Evolutionary conservation across 768 basidiomycete genomes (phyloP), one percentile per base, ranked within the genome.

Genomic region (Dentipellis sp.): DNA sequence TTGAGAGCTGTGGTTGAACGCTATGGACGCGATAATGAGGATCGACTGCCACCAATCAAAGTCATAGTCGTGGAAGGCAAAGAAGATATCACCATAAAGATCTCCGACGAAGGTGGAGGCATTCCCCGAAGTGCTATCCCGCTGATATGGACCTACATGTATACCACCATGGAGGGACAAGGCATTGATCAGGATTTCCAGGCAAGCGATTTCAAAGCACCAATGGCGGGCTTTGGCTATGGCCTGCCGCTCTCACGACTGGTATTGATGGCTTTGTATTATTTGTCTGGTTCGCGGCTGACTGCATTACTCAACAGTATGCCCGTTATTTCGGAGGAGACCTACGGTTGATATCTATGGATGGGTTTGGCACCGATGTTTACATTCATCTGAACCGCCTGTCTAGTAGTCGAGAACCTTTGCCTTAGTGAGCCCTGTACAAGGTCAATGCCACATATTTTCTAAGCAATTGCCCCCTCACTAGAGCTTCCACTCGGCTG

Each of bases 21-120:
- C 2, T 89, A 82, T 68, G 95, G 95, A 0, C 81, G 82, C 1
- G 87, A 92, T 52, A 76, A 82, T 57, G 91, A 91, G 66, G 82
- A 84, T 55, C 62, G 65, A n/a, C 88, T 85, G 72, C 93, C 93
- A 10, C 86, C 92, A 0, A 94, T 95, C 74, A 93, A 91, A 70
- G 89, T 95, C 50, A 81, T 97, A 56, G 95, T 97, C 37, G 91
- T 95, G 1, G 94, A 95, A 67, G 94, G 95, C n/a, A 90, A 85
- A 60, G 95, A 97, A 67, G 95, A 98, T 65, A 97, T 98, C 64
- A 98, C 95, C 2, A 92, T 99, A 79, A 99, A 99, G 79, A 97
- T 99, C 58, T 86, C 84, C 1, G 95, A 99, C 66, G 95, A 99
- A 68, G 95, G 95, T 3, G 95, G 95, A 0, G 94, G 95, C 0